Conservation (phyloP, 805 yeast genomes). For the Spencermartinsiella europaea region DNA sequence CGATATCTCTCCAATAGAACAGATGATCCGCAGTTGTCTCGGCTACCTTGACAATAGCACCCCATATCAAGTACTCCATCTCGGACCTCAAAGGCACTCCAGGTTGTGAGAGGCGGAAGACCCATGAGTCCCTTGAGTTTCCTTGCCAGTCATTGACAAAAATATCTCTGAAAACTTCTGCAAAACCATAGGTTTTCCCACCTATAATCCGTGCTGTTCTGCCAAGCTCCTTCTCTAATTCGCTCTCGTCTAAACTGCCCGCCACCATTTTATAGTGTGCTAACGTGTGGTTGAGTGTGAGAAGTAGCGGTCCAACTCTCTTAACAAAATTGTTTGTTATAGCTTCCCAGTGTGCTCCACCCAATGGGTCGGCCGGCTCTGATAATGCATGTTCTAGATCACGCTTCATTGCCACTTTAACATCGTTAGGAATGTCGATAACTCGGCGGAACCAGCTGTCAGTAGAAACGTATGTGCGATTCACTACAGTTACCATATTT, state of each 20-base stretch:
- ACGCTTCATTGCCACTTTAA: slow-evolving; percentile 34
- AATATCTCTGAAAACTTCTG: neutral
- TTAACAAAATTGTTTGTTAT: slow-evolving; percentile 42
- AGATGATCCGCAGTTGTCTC: neutral
- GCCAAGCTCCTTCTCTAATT: slow-evolving; percentile 3
- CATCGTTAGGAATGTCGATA: slow-evolving; percentile 30
- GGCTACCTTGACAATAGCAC: slow-evolving; percentile 4
- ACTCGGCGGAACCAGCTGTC: slow-evolving; percentile 43
- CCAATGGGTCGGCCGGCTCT: slow-evolving; percentile 35
- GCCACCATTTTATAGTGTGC: slow-evolving; percentile 7
- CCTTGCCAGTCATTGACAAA: neutral
- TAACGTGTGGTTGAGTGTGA: slow-evolving; percentile 39
- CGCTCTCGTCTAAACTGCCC: neutral
- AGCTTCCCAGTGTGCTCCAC: slow-evolving; percentile 52
- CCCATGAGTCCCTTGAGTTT: neutral
- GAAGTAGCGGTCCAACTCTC: slow-evolving; percentile 50
- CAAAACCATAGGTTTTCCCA: neutral
- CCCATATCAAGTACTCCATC: slow-evolving; percentile 4
- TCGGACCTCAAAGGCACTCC: neutral
- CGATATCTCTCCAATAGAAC: slow-evolving; percentile 2
- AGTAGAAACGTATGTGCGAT: slow-evolving; percentile 43
- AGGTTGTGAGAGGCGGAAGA: slow-evolving; percentile 2
- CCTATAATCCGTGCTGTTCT: neutral
- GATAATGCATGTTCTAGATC: slow-evolving; percentile 32
- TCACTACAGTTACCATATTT: slow-evolving; percentile 48